Percentiles rank a stretch among this genome's conserved stretches.
phyloP scores from a whole-genome alignment of 179 eudicot species.

The Sideroxylon spinosum region DNA sequence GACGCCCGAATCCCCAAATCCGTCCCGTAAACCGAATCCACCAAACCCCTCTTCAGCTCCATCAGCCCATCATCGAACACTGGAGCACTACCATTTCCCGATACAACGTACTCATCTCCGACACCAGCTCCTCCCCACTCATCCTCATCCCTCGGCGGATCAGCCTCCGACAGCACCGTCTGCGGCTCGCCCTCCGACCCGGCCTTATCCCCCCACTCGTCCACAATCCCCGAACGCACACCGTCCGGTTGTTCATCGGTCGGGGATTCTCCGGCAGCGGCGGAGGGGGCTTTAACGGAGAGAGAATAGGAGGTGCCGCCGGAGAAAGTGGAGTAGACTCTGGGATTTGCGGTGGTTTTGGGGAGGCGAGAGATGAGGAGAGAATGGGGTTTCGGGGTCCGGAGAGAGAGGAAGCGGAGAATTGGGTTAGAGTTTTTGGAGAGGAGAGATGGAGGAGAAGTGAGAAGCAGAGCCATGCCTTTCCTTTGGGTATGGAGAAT shows the following conservation, averaged over 20 bases:
- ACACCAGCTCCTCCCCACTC: constrained; percentile 49
- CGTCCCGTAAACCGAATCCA: constrained; percentile 77
- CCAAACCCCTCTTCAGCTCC: constrained; percentile 75
- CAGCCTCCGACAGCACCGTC: constrained; percentile 43
- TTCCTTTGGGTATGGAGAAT: background rate
- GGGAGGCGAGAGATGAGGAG: background rate
- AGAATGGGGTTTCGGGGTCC: background rate
- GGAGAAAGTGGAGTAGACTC: background rate
- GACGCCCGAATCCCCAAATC: constrained; percentile 76
- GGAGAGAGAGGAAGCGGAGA: background rate
- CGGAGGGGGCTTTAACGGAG: background rate
- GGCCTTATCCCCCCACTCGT: constrained; percentile 83
- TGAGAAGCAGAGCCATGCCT: constrained; percentile 9
- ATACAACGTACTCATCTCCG: background rate
- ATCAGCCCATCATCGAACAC: constrained; percentile 23
- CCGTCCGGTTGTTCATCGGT: background rate
- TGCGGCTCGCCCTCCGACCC: constrained; percentile 45
- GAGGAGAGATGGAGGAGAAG: constrained; percentile 2
- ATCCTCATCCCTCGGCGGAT: constrained; percentile 63
- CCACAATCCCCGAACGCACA: constrained; percentile 20
- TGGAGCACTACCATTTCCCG: constrained; percentile 31
- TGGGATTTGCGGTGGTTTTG: background rate
- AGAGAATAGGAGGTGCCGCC: too few relatives aligned
- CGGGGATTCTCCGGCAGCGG: background rate
- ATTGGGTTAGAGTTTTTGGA: constrained; percentile 6